phyloP scores from a whole-genome alignment of 129 eudicot species.

The Flaveria robusta region DNA sequence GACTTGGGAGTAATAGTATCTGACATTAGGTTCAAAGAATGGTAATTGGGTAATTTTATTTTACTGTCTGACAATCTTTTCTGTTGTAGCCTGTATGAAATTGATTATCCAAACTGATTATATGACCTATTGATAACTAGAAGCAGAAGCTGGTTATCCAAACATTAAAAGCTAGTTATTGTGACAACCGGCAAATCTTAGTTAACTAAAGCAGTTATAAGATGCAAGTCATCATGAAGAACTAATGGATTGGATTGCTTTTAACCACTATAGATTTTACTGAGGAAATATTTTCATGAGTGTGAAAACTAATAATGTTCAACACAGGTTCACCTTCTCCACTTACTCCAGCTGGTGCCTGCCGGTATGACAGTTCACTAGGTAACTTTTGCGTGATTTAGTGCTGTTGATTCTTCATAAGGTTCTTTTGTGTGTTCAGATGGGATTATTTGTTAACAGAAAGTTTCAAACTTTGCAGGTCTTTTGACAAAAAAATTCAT shows the following conservation, averaged over 20 bases:
- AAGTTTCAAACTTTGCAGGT: constrained; percentile 44
- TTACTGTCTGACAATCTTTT: not conserved
- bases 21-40: constrained; percentile 1
- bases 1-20: not conserved
- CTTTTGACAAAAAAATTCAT: constrained; percentile 90
- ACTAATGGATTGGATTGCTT: not conserved
- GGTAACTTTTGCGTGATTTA: constrained; percentile 46
- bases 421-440: not conserved
- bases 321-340: constrained; percentile 81
- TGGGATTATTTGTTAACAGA: not conserved
- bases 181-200: not conserved
- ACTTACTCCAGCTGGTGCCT: constrained; percentile 85
- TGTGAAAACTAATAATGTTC: constrained; percentile 25
- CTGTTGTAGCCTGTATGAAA: not conserved
- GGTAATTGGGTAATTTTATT: not conserved
- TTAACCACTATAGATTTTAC: constrained; percentile 8
- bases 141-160: not conserved
- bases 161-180: not conserved
- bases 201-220: not conserved
- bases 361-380: constrained; percentile 96
- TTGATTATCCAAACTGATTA: not conserved
- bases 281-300: not conserved
- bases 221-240: not conserved
- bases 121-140: not conserved
- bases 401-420: not conserved